Conservation (phyloP, 306 rosid species). For the peach (Prunus persica) region DNA sequence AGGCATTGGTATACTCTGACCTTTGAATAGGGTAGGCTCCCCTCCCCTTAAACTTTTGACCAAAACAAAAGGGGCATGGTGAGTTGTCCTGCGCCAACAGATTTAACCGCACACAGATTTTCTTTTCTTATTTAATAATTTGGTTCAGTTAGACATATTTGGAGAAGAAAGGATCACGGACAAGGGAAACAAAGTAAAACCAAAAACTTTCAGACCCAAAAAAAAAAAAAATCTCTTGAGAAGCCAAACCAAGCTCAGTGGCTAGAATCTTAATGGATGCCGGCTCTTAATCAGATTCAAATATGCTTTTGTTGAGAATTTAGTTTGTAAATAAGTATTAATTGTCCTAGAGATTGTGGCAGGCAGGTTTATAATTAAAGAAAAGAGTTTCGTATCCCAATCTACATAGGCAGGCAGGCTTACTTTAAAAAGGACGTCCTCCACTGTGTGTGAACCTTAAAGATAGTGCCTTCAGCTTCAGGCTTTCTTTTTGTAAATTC, state of each 20-base stretch:
- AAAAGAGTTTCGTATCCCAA: too few relatives aligned
- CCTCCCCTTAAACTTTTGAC: too few relatives aligned
- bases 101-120: neutral
- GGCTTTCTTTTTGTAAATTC: conserved; percentile 14
- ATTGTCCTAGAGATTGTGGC: too few relatives aligned
- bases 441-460: neutral
- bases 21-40: too few relatives aligned
- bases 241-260: neutral
- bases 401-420: neutral
- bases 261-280: neutral
- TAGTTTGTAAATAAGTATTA: neutral
- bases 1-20: too few relatives aligned
- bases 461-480: neutral
- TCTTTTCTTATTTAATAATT: neutral
- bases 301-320: neutral
- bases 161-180: neutral
- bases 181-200: neutral
- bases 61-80: too few relatives aligned
- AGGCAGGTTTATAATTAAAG: too few relatives aligned
- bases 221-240: neutral
- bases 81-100: neutral
- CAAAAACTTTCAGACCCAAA: neutral
- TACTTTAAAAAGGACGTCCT: conserved; percentile 1
- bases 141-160: neutral
- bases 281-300: neutral